A percentile compares a stretch with the other conserved stretches of the same genome.
Evolutionary conservation across 176 grass and related monocot genomes (phyloP).

Genomic region (Phoenix dactylifera): DNA sequence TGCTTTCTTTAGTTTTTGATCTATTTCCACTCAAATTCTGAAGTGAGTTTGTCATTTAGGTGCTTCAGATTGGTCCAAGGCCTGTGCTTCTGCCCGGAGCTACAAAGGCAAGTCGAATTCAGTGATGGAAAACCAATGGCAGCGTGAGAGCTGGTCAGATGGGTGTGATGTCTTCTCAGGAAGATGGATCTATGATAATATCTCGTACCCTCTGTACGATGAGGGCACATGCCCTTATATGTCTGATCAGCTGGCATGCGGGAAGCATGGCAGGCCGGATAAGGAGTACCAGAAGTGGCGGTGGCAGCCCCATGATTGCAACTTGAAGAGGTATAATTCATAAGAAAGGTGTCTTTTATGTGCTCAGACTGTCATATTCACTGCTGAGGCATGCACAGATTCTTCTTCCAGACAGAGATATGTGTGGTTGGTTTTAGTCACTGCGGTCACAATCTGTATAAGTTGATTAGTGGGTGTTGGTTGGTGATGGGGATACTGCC

Average conservation of each 20-base stretch:
- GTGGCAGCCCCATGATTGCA: conserved; percentile 12
- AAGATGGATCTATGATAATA: conserved; percentile 13
- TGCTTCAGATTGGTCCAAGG: conserved; percentile 11
- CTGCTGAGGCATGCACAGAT: too few species aligned
- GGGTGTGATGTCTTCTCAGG: conserved; percentile 7
- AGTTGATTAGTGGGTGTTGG: too few species aligned
- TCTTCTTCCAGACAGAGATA: too few species aligned
- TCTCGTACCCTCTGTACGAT: conserved; percentile 7
- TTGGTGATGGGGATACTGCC: too few species aligned
- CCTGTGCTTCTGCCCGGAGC: neutral
- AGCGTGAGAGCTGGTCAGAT: neutral
- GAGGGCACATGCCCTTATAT: conserved; percentile 6
- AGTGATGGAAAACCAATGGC: neutral
- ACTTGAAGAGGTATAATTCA: conserved; percentile 9
- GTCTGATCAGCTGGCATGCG: conserved; percentile 13
- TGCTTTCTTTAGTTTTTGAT: too few species aligned
- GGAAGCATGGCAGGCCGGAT: conserved; percentile 16
- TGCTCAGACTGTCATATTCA: too few species aligned
- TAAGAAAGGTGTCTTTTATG: too few species aligned
- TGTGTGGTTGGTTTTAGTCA: too few species aligned
- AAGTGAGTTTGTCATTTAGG: neutral
- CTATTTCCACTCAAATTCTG: too few species aligned
- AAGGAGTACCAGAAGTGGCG: conserved; percentile 18
- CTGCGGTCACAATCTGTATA: too few species aligned
- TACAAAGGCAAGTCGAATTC: neutral